Conservation (phyloP, 2,329 filamentous ascomycete species). For the Colletotrichum camelliae region DNA sequence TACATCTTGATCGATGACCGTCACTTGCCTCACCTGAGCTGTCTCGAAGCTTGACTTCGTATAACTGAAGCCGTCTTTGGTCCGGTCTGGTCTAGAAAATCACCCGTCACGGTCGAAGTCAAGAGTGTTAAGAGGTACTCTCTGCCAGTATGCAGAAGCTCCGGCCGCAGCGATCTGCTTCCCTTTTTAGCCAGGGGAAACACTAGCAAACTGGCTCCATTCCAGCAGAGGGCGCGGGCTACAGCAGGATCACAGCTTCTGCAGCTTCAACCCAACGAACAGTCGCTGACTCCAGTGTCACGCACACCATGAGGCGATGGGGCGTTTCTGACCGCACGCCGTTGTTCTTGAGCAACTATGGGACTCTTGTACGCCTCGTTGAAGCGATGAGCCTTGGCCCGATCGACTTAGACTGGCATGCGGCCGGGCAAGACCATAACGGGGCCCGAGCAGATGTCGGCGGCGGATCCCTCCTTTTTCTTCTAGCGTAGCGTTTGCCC, state of each 20-base stretch:
- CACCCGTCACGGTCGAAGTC: neutral
- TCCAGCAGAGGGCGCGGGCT: neutral
- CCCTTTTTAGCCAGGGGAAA: neutral
- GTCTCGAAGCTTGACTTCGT: neutral
- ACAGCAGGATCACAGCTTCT: neutral
- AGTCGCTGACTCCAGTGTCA: neutral
- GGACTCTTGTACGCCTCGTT: neutral
- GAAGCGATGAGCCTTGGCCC: neutral
- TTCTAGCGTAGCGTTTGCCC: neutral
- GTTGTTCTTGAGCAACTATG: neutral
- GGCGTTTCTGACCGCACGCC: neutral
- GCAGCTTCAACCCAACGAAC: neutral
- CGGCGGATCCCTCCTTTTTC: slow-evolving; percentile 9
- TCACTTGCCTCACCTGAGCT: neutral
- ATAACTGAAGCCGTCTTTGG: neutral
- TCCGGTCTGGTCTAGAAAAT: neutral
- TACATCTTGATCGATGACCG: neutral
- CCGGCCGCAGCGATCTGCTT: neutral
- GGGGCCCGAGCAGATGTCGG: neutral
- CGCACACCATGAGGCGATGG: neutral
- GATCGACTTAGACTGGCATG: neutral
- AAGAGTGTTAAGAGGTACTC: neutral
- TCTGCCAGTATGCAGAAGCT: neutral
- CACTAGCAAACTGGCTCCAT: neutral
- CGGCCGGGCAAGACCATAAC: neutral